Base-by-base conservation (phyloP, 148 eudicot species). In the Rhododendron ferrugineum region DNA sequence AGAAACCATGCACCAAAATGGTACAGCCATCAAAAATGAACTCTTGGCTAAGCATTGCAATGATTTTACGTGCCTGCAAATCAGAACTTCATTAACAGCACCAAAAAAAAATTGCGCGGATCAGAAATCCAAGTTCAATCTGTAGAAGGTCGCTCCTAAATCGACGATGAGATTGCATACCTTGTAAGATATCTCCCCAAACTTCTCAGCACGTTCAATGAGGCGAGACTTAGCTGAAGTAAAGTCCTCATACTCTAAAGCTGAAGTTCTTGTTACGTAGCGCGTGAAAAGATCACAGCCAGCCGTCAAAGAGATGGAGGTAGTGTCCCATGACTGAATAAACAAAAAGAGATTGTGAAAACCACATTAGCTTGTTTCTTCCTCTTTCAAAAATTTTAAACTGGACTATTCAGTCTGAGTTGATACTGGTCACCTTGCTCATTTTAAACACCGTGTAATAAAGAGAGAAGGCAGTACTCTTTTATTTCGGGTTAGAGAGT, bases 191-290 rank as follows among this genome's bases (percentile, higher is more conserved):
- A 96, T 95, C 89, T 96, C 98, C 47, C 99, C 99, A 84, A 96
- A 96, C 92, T 95, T 96, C 91, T 96, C 99, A 56, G 99, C 99
- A 86, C 99, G 99, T 86, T 96, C 99, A 87, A 96, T 93, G 83
- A 96, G 92, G 87, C 99, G 98, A 88, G 97, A 92, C 88, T 93
- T 96, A n/a, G 98, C 98, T 52, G 99, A 95, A 87, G 89, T 92
- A 76, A 96, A 96, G 87, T 96, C 97, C 89, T 96, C 99, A 73
- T 95, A 94, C 86, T 96, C 98, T 85, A 96, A 82, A 84, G 99
- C 99, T 49, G 99, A 93, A 70, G 99, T 96, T 91, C 98, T 94
- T 85, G 98, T 96, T 72, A 96, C 97, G 86, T 96, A 96, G 68
- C 99, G 95, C 93, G 91, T 93, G 90, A 96, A 96, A 80, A 96